Evolutionary conservation across 805 yeast species (phyloP).

Genomic region (Saccharomycopsis sp.): DNA sequence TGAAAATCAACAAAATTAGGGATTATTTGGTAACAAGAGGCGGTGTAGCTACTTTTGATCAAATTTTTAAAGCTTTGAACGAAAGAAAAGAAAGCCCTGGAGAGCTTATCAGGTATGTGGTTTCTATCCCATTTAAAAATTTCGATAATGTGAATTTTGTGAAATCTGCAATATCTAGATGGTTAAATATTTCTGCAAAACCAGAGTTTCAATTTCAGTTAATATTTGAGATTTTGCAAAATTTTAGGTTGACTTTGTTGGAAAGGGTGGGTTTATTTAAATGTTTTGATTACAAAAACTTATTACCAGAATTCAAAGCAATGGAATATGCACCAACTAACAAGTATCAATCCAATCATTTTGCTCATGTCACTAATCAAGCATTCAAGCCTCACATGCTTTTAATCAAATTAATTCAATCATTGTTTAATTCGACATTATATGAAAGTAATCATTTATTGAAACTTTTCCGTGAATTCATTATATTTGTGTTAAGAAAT

Average conservation of each 20-base stretch:
- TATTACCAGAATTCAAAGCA: constrained; percentile 45
- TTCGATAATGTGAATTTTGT: constrained; percentile 51
- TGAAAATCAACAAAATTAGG: not conserved
- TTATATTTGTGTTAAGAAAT: constrained; percentile 46
- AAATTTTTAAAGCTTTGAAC: not conserved
- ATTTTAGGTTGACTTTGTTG: constrained; percentile 63
- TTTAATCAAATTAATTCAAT: constrained; percentile 59
- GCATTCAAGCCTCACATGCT: constrained; percentile 60
- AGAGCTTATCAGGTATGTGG: constrained; percentile 44
- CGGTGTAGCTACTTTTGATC: not conserved
- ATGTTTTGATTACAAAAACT: constrained; percentile 13
- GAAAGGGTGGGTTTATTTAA: constrained; percentile 60
- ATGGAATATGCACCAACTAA: constrained; percentile 92
- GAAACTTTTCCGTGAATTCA: constrained; percentile 58
- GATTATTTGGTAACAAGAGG: too few relatives aligned
- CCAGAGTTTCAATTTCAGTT: constrained; percentile 52
- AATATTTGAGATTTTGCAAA: constrained; percentile 58
- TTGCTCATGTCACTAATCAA: constrained; percentile 42
- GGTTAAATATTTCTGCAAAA: constrained; percentile 75
- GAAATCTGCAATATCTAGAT: constrained; percentile 60
- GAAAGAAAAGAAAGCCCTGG: too few relatives aligned
- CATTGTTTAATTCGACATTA: constrained; percentile 73
- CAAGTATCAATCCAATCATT: constrained; percentile 46
- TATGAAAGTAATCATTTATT: constrained; percentile 65
- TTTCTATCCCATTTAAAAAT: constrained; percentile 61